phyloP scores from a whole-genome alignment of 352 stramenopile genomes.

The Phytophthora agathidicida region DNA sequence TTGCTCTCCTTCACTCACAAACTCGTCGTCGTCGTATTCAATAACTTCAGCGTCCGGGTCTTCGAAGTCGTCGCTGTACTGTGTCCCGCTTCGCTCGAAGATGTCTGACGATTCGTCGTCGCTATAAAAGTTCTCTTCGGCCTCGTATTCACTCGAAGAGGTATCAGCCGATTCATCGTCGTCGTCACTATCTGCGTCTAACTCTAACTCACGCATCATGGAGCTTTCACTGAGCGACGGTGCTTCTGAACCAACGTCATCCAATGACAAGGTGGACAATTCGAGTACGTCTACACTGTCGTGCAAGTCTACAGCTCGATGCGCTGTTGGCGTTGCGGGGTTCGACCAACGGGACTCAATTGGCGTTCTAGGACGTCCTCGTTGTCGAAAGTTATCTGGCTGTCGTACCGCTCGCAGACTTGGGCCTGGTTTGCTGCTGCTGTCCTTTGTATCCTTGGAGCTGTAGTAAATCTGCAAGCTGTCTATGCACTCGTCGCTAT shows the following conservation, averaged over 20 bases:
- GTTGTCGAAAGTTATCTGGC: slow-evolving; percentile 1
- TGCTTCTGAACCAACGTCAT: slow-evolving; percentile 34
- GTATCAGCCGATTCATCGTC: slow-evolving; percentile 43
- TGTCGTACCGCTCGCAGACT: slow-evolving; percentile 14
- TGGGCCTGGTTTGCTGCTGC: background rate
- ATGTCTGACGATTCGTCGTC: slow-evolving; percentile 77
- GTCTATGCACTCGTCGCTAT: slow-evolving; percentile 81
- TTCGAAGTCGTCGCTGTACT: slow-evolving; percentile 88
- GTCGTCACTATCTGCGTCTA: slow-evolving; percentile 60
- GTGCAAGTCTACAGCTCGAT: slow-evolving; percentile 8
- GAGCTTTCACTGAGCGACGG: slow-evolving; percentile 58
- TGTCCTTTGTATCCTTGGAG: slow-evolving; percentile 35
- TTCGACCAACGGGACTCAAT: slow-evolving; percentile 10
- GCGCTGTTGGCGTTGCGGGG: background rate
- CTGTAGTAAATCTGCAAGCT: slow-evolving; percentile 78
- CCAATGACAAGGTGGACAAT: slow-evolving; percentile 33
- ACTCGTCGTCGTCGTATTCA: slow-evolving; percentile 78
- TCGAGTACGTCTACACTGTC: slow-evolving; percentile 29
- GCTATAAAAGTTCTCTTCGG: slow-evolving; percentile 87
- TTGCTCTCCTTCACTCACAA: slow-evolving; percentile 45
- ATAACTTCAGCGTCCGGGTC: slow-evolving; percentile 79
- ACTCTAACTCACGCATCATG: slow-evolving; percentile 61
- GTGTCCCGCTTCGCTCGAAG: slow-evolving; percentile 66
- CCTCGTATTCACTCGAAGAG: slow-evolving; percentile 77
- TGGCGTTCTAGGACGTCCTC: slow-evolving; percentile 9